A percentile compares a stretch with the other conserved stretches of the same genome.
These are phyloP conservation scores for Talaromyces sp. DNA, from an alignment of 2,329 filamentous ascomycete genomes.

Conservation along the genomic window DNA sequence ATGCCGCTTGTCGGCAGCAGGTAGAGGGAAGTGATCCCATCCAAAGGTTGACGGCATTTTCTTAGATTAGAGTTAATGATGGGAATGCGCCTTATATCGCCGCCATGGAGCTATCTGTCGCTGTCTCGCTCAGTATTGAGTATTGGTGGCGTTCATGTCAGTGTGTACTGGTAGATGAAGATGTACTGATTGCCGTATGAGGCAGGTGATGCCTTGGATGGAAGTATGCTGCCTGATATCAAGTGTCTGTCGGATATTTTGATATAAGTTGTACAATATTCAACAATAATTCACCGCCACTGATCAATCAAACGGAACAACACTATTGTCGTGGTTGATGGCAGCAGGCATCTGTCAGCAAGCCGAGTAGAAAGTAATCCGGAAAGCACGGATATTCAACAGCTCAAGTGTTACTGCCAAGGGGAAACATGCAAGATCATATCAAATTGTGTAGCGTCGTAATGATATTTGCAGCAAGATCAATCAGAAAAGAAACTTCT, in stretches of 20 bases:
- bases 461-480: not conserved
- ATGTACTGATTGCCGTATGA: not conserved
- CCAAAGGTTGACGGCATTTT: slow-evolving; percentile 2
- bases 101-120: not conserved
- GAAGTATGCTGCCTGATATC: not conserved
- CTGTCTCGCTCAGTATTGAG: not conserved
- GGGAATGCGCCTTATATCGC: not conserved
- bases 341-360: not conserved
- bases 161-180: not conserved
- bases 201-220: not conserved
- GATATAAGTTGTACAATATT: not conserved
- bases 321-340: not conserved
- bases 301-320: not conserved
- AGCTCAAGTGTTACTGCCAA: not conserved
- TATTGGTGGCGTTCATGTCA: not conserved
- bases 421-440: not conserved
- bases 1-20: not conserved
- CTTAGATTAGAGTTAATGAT: not conserved
- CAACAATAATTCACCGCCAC: not conserved
- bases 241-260: not conserved
- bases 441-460: not conserved
- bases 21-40: slow-evolving; percentile 7
- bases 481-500: not conserved
- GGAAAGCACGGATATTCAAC: not conserved
- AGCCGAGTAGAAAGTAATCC: not conserved